A percentile compares a stretch with the other conserved stretches of the same genome.
These are phyloP conservation scores for Fusarium liriodendri DNA, from an alignment of 2,329 filamentous ascomycete species.

Conservation along the genomic window DNA sequence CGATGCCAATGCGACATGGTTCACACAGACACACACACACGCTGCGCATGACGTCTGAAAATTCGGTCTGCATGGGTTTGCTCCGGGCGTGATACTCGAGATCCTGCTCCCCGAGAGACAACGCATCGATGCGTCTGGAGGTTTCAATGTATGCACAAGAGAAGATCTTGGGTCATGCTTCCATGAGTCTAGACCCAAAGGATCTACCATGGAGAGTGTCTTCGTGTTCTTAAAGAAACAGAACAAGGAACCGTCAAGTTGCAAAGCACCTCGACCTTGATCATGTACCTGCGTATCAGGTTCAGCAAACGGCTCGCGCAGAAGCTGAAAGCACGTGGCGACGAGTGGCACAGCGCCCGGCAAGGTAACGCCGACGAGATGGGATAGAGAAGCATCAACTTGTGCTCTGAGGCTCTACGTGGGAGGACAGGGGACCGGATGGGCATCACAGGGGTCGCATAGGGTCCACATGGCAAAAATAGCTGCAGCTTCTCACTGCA, in stretches of 20 bases:
- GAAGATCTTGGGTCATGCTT: constrained; percentile 15
- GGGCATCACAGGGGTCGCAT: constrained; percentile 3
- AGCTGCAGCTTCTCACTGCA: constrained; percentile 1
- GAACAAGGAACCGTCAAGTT: constrained; percentile 1
- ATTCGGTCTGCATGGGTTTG: constrained; percentile 31
- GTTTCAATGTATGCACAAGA: neutral
- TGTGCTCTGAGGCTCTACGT: constrained; percentile 20
- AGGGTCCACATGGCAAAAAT: constrained; percentile 8
- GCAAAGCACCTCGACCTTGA: neutral
- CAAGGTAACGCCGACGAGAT: constrained; percentile 11
- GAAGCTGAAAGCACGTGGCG: constrained; percentile 22
- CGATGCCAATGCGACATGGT: constrained; percentile 9
- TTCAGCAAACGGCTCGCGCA: constrained; percentile 12
- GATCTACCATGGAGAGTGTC: constrained; percentile 5
- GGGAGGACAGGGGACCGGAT: constrained; percentile 1
- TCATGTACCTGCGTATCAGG: constrained; percentile 25
- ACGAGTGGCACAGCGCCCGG: constrained; percentile 9
- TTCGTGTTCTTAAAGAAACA: neutral
- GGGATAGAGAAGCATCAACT: neutral
- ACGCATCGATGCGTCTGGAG: constrained; percentile 4
- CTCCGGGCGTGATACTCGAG: neutral
- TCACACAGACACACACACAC: neutral
- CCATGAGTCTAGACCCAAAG: neutral
- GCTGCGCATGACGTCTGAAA: constrained; percentile 23
- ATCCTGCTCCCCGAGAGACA: constrained; percentile 5